phyloP scores from a whole-genome alignment of 495 filamentous ascomycete genomes.

The Saxispiralis lemnorum region DNA sequence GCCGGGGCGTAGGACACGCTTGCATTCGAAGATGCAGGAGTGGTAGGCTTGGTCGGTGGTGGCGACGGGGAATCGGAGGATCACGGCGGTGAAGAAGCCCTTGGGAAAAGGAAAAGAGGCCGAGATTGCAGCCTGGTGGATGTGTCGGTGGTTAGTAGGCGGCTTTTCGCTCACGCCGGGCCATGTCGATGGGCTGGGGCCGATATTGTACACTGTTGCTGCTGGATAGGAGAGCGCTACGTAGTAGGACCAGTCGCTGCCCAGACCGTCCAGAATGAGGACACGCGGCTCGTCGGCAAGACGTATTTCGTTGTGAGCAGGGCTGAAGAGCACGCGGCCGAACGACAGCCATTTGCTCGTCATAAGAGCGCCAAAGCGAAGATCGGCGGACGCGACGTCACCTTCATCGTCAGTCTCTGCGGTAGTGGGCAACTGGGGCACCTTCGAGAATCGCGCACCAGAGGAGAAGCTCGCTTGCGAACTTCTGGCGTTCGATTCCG shows the following conservation, averaged over 20 bases:
- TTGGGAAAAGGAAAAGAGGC: conserved; percentile 72
- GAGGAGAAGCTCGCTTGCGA: conserved; percentile 14
- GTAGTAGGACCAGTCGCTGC: conserved; percentile 94
- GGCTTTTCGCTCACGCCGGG: conserved; percentile 27
- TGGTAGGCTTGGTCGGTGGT: conserved; percentile 57
- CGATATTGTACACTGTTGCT: conserved; percentile 73
- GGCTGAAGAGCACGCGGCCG: conserved; percentile 85
- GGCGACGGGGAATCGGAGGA: conserved; percentile 72
- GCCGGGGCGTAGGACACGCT: conserved; percentile 74
- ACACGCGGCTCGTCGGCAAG: conserved; percentile 39
- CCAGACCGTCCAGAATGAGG: conserved; percentile 81
- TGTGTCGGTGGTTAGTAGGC: conserved; percentile 70
- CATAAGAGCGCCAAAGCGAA: conserved; percentile 64
- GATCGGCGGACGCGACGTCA: conserved; percentile 56
- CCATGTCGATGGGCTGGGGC: conserved; percentile 28
- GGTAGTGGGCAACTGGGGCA: conserved; percentile 30
- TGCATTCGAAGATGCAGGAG: conserved; percentile 70
- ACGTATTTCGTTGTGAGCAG: conserved; percentile 61
- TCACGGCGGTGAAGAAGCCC: conserved; percentile 68
- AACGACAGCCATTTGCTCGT: conserved; percentile 82
- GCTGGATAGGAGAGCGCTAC: conserved; percentile 78
- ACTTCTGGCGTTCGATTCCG: conserved; percentile 7
- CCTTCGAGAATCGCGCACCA: conserved; percentile 21
- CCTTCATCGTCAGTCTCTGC: conserved; percentile 41
- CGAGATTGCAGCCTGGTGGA: conserved; percentile 49